These are phyloP conservation scores for Yamadazyma friedrichii DNA, from an alignment of 1,139 yeast genomes.

Conservation along the genomic window DNA sequence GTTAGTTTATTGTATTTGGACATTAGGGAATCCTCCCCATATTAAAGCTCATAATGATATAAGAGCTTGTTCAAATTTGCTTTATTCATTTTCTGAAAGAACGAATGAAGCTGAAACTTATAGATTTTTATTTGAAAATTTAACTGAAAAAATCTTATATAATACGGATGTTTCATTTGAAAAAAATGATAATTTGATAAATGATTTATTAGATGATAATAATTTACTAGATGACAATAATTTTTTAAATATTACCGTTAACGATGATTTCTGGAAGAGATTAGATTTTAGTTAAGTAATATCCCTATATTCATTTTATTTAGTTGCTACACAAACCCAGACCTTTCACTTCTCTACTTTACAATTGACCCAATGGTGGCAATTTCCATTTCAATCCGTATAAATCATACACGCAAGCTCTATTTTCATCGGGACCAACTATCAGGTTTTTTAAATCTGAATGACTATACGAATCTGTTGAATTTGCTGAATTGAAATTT, in stretches of 20 bases:
- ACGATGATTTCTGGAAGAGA: slow-evolving; percentile 16
- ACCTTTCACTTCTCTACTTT: not conserved
- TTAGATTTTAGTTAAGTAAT: slow-evolving; percentile 9
- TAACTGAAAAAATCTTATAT: slow-evolving; percentile 18
- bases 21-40: slow-evolving; percentile 17
- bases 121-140: slow-evolving; percentile 19
- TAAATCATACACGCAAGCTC: slow-evolving; percentile 33
- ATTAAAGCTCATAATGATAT: slow-evolving; percentile 21
- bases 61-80: slow-evolving; percentile 20
- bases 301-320: no score
- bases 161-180: slow-evolving; percentile 8
- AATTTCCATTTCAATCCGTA: slow-evolving; percentile 55
- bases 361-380: slow-evolving; percentile 45
- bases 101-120: slow-evolving; percentile 21
- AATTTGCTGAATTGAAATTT: slow-evolving; percentile 14
- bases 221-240: slow-evolving; percentile 9
- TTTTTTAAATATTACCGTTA: slow-evolving; percentile 13
- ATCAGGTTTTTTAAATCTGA: slow-evolving; percentile 20
- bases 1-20: slow-evolving; percentile 20
- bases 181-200: not conserved
- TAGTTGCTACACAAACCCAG: no score
- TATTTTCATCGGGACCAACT: slow-evolving; percentile 23
- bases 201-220: not conserved
- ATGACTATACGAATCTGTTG: slow-evolving; percentile 13
- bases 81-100: slow-evolving; percentile 22